Percentiles rank a stretch among this genome's conserved stretches.
These are phyloP conservation scores for Echinochloa phyllopogon DNA, from an alignment of 176 grass and related monocot genomes.

Conservation along the genomic window DNA sequence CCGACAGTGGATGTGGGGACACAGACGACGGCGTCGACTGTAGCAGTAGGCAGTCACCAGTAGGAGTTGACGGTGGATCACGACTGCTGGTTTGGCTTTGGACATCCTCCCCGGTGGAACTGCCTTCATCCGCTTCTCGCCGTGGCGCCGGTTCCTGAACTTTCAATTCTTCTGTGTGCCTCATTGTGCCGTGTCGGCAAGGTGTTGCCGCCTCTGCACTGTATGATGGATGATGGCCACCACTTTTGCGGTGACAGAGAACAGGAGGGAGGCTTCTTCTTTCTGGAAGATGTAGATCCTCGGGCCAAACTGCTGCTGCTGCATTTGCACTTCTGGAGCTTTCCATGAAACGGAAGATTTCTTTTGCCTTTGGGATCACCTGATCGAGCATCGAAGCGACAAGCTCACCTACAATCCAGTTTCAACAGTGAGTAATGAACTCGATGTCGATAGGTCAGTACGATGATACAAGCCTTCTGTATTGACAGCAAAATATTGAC, in stretches of 20 bases:
- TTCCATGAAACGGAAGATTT: constrained; percentile 44
- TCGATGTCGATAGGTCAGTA: background rate
- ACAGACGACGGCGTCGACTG: background rate
- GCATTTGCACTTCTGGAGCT: constrained; percentile 5
- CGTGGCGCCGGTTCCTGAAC: background rate
- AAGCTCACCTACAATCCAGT: constrained; percentile 34
- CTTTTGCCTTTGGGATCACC: constrained; percentile 35
- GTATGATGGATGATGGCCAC: background rate
- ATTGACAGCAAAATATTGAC: background rate
- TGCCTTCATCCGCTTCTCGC: background rate
- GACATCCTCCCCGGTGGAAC: background rate
- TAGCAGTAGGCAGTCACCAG: background rate
- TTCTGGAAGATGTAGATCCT: constrained; percentile 33
- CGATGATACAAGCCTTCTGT: background rate
- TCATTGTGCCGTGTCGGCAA: background rate
- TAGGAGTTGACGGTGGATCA: constrained; percentile 22
- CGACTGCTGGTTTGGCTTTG: background rate
- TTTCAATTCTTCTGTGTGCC: background rate
- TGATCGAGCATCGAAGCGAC: constrained; percentile 48
- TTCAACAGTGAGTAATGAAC: background rate
- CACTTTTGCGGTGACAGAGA: background rate
- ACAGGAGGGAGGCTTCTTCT: constrained; percentile 40
- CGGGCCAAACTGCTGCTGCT: background rate
- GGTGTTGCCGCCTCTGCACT: background rate
- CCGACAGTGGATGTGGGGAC: constrained; percentile 27